These are phyloP conservation scores for Metschnikowia colocasiae DNA, from an alignment of 805 yeast species.

Conservation along the genomic window DNA sequence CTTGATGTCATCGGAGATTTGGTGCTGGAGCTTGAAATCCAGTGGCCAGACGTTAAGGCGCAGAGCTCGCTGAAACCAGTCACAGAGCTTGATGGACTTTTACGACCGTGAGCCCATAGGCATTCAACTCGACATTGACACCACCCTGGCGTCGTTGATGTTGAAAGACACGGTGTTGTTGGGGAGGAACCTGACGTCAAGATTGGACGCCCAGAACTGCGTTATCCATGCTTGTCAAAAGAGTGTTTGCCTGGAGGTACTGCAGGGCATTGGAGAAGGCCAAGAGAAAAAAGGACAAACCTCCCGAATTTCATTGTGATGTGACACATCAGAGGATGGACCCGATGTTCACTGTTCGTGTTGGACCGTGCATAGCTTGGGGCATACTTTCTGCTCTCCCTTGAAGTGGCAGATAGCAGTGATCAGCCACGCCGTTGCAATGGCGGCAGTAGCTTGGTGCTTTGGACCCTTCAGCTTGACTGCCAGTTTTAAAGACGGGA, in stretches of 20 bases:
- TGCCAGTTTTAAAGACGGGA: no score
- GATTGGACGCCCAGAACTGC: constrained; percentile 76
- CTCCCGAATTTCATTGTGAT: not conserved
- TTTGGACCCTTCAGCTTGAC: no score
- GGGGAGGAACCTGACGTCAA: constrained; percentile 74
- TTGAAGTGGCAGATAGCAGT: no score
- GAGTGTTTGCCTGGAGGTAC: constrained; percentile 54
- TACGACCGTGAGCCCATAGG: constrained; percentile 75
- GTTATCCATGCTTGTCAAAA: constrained; percentile 87
- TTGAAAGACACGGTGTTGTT: constrained; percentile 57
- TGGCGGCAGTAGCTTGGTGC: no score
- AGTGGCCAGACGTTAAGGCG: constrained; percentile 87
- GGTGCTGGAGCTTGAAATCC: constrained; percentile 55
- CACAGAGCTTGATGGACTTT: constrained; percentile 61
- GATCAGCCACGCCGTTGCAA: no score
- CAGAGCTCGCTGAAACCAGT: constrained; percentile 47
- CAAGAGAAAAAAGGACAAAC: not conserved
- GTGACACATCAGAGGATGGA: no score
- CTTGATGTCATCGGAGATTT: constrained; percentile 36
- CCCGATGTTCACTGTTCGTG: no score
- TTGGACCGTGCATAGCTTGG: no score
- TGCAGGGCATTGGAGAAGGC: constrained; percentile 19
- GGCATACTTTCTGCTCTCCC: no score
- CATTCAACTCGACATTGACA: constrained; percentile 63
- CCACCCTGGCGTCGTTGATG: constrained; percentile 60